Conservation (phyloP, 139 green algal species). For the Chlorella sp. region DNA sequence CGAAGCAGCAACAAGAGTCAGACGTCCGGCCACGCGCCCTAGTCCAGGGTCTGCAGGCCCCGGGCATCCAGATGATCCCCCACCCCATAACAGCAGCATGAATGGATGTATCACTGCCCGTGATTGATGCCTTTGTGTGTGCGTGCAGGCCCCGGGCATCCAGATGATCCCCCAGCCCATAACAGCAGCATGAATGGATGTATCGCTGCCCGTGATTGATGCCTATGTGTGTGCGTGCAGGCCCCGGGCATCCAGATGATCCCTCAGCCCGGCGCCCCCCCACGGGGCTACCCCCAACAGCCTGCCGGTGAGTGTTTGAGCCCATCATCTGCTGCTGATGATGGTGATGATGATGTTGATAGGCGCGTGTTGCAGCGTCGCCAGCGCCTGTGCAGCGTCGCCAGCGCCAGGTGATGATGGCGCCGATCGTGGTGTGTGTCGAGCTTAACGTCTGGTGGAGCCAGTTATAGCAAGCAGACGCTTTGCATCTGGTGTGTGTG, state of each 20-base stretch:
- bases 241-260: neutral
- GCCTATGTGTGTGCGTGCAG: neutral
- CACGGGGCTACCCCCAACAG: neutral
- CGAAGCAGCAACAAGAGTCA: neutral
- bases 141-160: neutral
- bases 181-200: neutral
- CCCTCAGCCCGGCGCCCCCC: neutral
- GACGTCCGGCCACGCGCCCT: neutral
- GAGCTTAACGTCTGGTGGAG: too few relatives aligned
- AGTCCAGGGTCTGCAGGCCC: neutral
- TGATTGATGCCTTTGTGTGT: neutral
- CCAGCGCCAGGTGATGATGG: too few relatives aligned
- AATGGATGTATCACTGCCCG: neutral
- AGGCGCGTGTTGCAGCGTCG: neutral
- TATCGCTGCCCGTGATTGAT: neutral
- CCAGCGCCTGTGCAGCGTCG: neutral
- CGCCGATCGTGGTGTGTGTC: too few relatives aligned
- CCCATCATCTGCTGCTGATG: neutral
- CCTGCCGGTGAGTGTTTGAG: neutral
- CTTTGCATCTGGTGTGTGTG: too few relatives aligned
- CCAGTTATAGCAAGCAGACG: too few relatives aligned
- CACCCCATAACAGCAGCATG: neutral
- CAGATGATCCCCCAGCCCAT: neutral
- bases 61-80: neutral
- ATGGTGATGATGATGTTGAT: neutral